phyloP scores from a whole-genome alignment of 163 green algal genomes.

The Trebouxiophyceae sp. region DNA sequence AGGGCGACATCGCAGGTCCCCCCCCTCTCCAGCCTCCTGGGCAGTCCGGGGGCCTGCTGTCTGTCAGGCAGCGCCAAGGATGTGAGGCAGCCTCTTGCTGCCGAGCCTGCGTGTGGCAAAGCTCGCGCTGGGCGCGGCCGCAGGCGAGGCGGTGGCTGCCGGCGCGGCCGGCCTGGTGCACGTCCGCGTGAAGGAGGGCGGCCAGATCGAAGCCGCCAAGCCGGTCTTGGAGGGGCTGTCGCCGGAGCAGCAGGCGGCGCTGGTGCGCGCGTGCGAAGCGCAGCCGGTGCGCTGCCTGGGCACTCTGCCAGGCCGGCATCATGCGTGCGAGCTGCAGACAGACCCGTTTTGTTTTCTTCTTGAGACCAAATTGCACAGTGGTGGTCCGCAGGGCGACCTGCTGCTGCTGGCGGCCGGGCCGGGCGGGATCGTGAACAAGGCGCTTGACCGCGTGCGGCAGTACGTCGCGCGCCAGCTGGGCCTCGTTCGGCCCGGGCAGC shows the following conservation, averaged over 20 bases:
- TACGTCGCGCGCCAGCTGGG: constrained; percentile 56
- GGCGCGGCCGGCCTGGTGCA: constrained; percentile 76
- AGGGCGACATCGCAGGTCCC: constrained; percentile 85
- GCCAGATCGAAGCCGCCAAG: constrained; percentile 58
- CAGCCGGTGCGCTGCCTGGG: constrained; percentile 8
- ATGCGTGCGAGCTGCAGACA: too few relatives aligned
- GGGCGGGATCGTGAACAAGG: constrained; percentile 45
- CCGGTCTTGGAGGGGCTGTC: constrained; percentile 70
- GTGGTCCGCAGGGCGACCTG: constrained; percentile 69
- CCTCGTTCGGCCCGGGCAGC: constrained; percentile 33
- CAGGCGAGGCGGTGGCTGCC: constrained; percentile 39
- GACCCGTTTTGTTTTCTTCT: neutral
- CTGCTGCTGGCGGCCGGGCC: constrained; percentile 77
- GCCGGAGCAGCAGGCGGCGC: constrained; percentile 29
- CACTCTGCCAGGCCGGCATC: too few relatives aligned
- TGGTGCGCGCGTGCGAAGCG: constrained; percentile 21
- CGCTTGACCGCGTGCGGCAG: constrained; percentile 77
- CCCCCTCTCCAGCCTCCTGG: too few relatives aligned
- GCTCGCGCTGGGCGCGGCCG: too few relatives aligned
- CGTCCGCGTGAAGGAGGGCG: constrained; percentile 62
- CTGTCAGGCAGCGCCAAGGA: too few relatives aligned
- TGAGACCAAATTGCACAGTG: neutral
- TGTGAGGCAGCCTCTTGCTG: too few relatives aligned
- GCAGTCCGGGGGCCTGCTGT: too few relatives aligned
- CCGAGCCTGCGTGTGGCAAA: too few relatives aligned